phyloP scores from a whole-genome alignment of 805 yeast genomes.

The Candida railenensis region DNA sequence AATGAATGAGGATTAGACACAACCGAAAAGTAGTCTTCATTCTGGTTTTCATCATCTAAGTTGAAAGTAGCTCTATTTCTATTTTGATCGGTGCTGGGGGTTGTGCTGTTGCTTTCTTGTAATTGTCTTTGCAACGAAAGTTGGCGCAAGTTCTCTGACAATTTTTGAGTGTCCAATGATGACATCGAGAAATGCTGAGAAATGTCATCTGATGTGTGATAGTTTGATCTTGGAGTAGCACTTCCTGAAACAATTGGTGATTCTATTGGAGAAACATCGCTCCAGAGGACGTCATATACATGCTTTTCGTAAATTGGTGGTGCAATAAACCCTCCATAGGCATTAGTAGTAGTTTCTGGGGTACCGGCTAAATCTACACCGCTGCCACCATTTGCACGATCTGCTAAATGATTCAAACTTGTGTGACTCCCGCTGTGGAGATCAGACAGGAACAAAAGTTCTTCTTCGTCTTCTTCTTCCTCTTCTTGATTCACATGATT shows the following conservation, averaged over 20 bases:
- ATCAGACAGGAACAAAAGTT: conserved; percentile 27
- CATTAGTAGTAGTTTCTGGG: conserved; percentile 19
- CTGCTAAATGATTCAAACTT: conserved; percentile 20
- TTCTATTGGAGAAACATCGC: conserved; percentile 54
- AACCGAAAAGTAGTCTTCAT: conserved; percentile 9
- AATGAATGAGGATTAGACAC: conserved; percentile 7
- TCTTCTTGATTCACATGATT: not conserved
- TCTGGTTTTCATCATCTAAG: conserved; percentile 26
- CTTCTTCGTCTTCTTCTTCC: conserved; percentile 20
- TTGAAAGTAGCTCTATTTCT: conserved; percentile 35
- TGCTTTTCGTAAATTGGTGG: conserved; percentile 86
- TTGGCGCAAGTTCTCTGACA: conserved; percentile 52
- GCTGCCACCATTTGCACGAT: not conserved
- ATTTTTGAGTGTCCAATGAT: conserved; percentile 36
- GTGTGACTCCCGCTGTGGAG: conserved; percentile 17
- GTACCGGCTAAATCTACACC: conserved; percentile 15
- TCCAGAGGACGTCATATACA: conserved; percentile 78
- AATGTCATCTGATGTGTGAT: conserved; percentile 10
- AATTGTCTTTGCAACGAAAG: conserved; percentile 50
- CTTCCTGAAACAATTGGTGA: conserved; percentile 45
- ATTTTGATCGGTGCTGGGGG: conserved; percentile 11
- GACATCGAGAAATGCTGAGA: conserved; percentile 33
- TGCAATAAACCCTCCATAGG: conserved; percentile 49
- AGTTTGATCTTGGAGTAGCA: conserved; percentile 27
- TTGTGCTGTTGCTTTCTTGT: conserved; percentile 26